Percentiles rank a stretch among this genome's conserved stretches.
Conservation (phyloP, 2,329 filamentous ascomycete genomes). For the Penicillium sclerotiorum region DNA sequence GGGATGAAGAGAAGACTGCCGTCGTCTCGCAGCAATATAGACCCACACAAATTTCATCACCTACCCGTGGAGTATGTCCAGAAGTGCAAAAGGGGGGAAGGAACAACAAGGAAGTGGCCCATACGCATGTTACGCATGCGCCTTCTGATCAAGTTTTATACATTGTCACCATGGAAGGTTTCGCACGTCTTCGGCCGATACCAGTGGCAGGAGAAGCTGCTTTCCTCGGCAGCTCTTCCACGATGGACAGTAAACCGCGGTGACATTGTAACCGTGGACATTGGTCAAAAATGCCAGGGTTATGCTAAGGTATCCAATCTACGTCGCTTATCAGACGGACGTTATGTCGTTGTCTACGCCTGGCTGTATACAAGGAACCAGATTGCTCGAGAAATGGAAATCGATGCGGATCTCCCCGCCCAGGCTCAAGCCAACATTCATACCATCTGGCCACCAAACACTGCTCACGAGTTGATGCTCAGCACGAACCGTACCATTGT, state of each 20-base stretch:
- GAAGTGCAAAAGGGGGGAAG: too few relatives aligned
- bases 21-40: too few relatives aligned
- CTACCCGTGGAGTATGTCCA: too few relatives aligned
- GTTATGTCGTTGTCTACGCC: constrained; percentile 8
- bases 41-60: not conserved
- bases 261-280: constrained; percentile 7
- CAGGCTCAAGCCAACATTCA: constrained; percentile 5
- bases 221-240: not conserved
- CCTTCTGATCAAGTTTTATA: too few relatives aligned
- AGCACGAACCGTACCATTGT: constrained; percentile 12
- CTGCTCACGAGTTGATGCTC: constrained; percentile 4
- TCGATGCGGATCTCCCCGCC: constrained; percentile 1
- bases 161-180: too few relatives aligned
- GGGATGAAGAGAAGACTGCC: not conserved
- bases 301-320: constrained; percentile 10
- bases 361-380: constrained; percentile 12
- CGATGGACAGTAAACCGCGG: constrained; percentile 1
- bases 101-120: too few relatives aligned
- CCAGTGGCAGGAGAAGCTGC: not conserved
- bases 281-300: not conserved
- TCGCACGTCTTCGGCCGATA: not conserved
- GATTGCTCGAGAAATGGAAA: constrained; percentile 5
- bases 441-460: constrained; percentile 3
- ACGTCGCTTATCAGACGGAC: constrained; percentile 2
- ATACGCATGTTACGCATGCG: too few relatives aligned